Conservation (phyloP, 1,284 basidiomycete genomes). For the Bjerkandera adusta region DNA sequence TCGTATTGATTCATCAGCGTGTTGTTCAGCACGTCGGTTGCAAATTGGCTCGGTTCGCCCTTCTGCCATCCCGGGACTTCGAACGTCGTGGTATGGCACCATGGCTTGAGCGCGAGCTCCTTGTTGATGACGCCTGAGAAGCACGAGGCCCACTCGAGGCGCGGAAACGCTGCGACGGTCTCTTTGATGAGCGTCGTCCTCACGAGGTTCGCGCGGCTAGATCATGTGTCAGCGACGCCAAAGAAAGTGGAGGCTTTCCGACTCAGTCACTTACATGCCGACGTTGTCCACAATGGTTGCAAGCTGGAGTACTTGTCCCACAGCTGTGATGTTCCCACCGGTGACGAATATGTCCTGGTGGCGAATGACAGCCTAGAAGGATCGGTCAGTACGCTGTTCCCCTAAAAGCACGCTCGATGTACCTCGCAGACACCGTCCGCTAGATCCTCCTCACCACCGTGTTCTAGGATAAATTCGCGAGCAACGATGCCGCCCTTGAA, state of each 20-base stretch:
- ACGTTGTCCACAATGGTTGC: conserved; percentile 49
- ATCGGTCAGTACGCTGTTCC: neutral
- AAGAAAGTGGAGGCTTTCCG: neutral
- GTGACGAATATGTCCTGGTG: conserved; percentile 61
- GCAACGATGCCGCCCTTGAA: conserved; percentile 58
- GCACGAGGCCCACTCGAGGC: conserved; percentile 45
- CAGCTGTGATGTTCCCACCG: conserved; percentile 52
- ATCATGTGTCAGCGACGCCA: neutral
- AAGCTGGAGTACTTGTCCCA: conserved; percentile 52
- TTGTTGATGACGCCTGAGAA: conserved; percentile 47
- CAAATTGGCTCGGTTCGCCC: conserved; percentile 46
- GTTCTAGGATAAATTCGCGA: conserved; percentile 44
- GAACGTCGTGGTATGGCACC: conserved; percentile 51
- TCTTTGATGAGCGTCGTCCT: conserved; percentile 42
- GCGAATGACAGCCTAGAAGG: conserved; percentile 42
- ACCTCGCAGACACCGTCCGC: conserved; percentile 53
- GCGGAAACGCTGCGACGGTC: conserved; percentile 41
- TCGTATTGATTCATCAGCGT: conserved; percentile 41
- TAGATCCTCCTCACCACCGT: conserved; percentile 47
- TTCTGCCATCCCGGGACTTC: conserved; percentile 45
- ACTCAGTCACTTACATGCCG: conserved; percentile 36
- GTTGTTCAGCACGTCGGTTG: conserved; percentile 46
- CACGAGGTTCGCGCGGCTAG: conserved; percentile 46
- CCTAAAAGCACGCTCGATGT: neutral
- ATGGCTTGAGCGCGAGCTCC: conserved; percentile 47